Evolutionary conservation across 1,284 basidiomycete genomes (phyloP).

Genomic region (Apiotrichum veenhuisii): DNA sequence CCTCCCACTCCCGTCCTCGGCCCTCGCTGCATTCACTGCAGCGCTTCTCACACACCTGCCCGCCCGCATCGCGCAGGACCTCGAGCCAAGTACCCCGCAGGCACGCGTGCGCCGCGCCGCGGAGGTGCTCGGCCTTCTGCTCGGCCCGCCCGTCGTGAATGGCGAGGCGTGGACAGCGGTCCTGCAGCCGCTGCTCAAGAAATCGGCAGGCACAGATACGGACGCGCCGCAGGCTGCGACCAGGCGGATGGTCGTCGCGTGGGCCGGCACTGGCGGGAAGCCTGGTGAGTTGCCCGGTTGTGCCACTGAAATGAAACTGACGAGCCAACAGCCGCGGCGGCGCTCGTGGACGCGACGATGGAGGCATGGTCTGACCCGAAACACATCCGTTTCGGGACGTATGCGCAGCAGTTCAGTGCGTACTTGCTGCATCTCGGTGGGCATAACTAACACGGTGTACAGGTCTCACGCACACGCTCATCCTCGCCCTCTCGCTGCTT

Average conservation of each 20-base stretch:
- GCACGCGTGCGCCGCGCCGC: constrained; percentile 23
- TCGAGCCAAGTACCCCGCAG: constrained; percentile 21
- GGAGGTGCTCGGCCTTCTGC: constrained; percentile 21
- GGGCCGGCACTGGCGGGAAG: constrained; percentile 28
- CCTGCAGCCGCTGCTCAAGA: constrained; percentile 9
- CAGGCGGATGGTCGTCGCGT: constrained; percentile 33
- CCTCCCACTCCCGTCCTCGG: constrained; percentile 57
- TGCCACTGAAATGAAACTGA: constrained; percentile 4
- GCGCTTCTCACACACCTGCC: constrained; percentile 28
- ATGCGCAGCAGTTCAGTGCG: constrained; percentile 43
- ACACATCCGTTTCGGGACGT: constrained; percentile 46
- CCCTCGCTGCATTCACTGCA: constrained; percentile 26
- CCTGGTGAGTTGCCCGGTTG: not conserved
- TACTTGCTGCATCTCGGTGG: too few species aligned
- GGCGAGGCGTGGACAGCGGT: constrained; percentile 37
- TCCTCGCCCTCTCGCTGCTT: constrained; percentile 62
- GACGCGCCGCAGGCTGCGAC: constrained; percentile 13
- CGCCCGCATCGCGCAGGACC: not conserved
- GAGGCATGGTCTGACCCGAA: constrained; percentile 47
- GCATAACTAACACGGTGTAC: constrained; percentile 6
- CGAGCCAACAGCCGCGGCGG: constrained; percentile 11
- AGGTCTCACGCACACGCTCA: constrained; percentile 69
- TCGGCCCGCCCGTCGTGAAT: constrained; percentile 26
- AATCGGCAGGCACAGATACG: not conserved
- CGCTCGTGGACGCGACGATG: constrained; percentile 38